Base-by-base conservation (phyloP, 1,284 basidiomycete genomes). In the Moesziomyces parantarcticus region DNA sequence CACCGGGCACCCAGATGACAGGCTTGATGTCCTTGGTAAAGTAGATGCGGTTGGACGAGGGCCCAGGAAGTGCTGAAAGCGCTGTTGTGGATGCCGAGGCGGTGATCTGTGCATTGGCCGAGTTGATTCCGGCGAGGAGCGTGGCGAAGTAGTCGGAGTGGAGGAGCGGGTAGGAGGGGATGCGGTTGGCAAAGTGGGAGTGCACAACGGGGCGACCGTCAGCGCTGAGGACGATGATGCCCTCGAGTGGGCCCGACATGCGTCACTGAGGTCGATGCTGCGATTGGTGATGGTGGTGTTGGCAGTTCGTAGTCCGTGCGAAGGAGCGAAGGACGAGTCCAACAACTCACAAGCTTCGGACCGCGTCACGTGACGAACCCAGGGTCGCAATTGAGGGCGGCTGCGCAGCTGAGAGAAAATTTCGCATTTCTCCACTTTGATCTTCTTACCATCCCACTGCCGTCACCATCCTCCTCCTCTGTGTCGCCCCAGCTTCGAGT, bases 171-270 rank as follows among this genome's bases (percentile, higher is more conserved):
- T 94, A 94, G 1, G 91, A 89, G 0, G 91, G 85, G 11, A 91
- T 88, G 50, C 89, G 89, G 21, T 90, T 89, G 59, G 92, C 90
- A 85, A 97, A 97, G 52, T 92, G 92, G 36, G 93, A 94, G 83
- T 94, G 92, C 68, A 96, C 92, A 70, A 97, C 91, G 36, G 94
- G 91, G 55, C 90, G 91, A 90, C 92, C 92, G 72, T 89, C 87
- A 59, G 88, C 87, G 84, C 94, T 93, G 56, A 96, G 87, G 67
- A 96, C 90, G 80, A 97, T 94, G 67, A 97, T 87, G 13, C 94
- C 94, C 85, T 97, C 94, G 83, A 97, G 40, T 44, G 52, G 44
- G 8, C 62, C 63, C 23, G 63, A 61, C 69, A 72, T 72, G 8
- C 13, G 22, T 20, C 25, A 34, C 25, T 20, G 5, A 39, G 7